These are phyloP conservation scores for Thelephora ganbajun DNA, from an alignment of 768 basidiomycete species.

Conservation along the genomic window DNA sequence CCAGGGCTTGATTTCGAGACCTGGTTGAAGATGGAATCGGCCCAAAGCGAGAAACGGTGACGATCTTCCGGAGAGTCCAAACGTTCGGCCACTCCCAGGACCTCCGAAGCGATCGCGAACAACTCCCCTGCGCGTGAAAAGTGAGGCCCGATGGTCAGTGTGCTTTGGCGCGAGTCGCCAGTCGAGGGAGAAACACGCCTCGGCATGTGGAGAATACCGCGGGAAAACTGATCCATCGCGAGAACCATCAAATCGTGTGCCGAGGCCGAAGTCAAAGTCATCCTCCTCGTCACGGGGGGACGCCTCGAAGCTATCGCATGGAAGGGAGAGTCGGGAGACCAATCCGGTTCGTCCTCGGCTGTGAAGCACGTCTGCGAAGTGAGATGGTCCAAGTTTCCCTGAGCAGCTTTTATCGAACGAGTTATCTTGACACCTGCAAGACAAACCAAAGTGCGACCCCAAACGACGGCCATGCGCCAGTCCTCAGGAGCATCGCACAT, in stretches of 20 bases:
- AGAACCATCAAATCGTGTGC: slow-evolving; percentile 41
- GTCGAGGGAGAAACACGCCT: slow-evolving; percentile 19
- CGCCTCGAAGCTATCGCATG: slow-evolving; percentile 31
- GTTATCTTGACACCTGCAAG: slow-evolving; percentile 35
- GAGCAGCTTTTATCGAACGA: slow-evolving; percentile 13
- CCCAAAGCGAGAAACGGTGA: slow-evolving; percentile 44
- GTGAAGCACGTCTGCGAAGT: slow-evolving; percentile 9
- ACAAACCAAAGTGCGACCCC: slow-evolving; percentile 51
- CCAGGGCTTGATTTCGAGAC: slow-evolving; percentile 16
- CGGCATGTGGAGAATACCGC: slow-evolving; percentile 63
- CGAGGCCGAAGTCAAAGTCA: slow-evolving; percentile 26
- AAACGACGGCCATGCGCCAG: slow-evolving; percentile 55
- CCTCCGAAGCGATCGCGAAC: slow-evolving; percentile 48
- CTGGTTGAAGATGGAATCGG: slow-evolving; percentile 46
- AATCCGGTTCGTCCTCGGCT: slow-evolving; percentile 24
- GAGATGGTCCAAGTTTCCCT: slow-evolving; percentile 1
- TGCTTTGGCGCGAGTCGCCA: slow-evolving; percentile 7
- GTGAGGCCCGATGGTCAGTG: slow-evolving; percentile 3
- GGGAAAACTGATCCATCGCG: slow-evolving; percentile 56
- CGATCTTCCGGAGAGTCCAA: slow-evolving; percentile 30
- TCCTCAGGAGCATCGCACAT: slow-evolving; percentile 26
- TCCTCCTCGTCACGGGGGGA: slow-evolving; percentile 35
- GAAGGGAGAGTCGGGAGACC: slow-evolving; percentile 40
- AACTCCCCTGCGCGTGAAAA: slow-evolving; percentile 48
- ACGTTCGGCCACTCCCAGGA: slow-evolving; percentile 46